phyloP scores from a whole-genome alignment of 495 filamentous ascomycete species.

The Talaromyces proteolyticus region DNA sequence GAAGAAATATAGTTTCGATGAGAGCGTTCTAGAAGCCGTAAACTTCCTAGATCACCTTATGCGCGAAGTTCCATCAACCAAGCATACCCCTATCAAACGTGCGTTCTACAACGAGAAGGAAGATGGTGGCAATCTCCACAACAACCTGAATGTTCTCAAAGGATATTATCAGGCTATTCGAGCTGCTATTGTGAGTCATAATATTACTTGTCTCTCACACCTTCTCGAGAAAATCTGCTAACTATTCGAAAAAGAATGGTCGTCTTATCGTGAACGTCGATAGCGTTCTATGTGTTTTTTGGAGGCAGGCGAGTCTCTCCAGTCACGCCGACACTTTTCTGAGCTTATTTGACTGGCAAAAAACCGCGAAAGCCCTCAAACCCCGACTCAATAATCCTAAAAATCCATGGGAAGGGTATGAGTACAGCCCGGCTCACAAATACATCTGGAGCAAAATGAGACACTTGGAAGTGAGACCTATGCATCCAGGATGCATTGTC shows the following conservation, averaged over 20 bases:
- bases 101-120: constrained; percentile 55
- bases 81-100: constrained; percentile 63
- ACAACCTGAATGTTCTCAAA: constrained; percentile 71
- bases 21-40: constrained; percentile 66
- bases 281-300: constrained; percentile 53
- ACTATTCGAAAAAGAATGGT: constrained; percentile 25
- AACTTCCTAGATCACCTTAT: constrained; percentile 89
- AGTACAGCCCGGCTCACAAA: background rate
- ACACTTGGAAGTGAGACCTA: constrained; percentile 2
- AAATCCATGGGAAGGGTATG: background rate
- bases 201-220: background rate
- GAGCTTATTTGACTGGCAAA: background rate
- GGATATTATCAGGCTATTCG: constrained; percentile 80
- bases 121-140: constrained; percentile 35
- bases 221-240: constrained; percentile 3
- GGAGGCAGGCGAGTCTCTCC: constrained; percentile 21
- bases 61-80: constrained; percentile 63
- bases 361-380: background rate
- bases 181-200: constrained; percentile 48
- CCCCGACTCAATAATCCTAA: background rate
- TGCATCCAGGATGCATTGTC: background rate
- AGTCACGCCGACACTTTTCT: constrained; percentile 4
- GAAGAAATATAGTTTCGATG: constrained; percentile 51
- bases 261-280: constrained; percentile 78
- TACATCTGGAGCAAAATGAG: background rate